phyloP scores from a whole-genome alignment of 2,329 filamentous ascomycete species.

The Macrophomina pseudophaseolina region DNA sequence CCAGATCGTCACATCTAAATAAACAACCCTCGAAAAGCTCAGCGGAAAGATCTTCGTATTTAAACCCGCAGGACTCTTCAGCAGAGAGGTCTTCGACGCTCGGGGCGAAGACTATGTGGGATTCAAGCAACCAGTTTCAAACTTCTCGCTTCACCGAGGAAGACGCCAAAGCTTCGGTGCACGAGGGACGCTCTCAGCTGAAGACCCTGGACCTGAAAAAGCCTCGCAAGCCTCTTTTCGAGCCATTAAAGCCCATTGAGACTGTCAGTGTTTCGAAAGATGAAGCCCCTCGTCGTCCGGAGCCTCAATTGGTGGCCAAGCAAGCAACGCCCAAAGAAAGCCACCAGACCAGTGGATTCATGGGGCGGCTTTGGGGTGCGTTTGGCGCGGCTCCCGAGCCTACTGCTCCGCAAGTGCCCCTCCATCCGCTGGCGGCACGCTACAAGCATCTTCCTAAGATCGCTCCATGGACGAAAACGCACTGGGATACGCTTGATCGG shows the following conservation, averaged over 20 bases:
- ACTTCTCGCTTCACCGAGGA: constrained; percentile 33
- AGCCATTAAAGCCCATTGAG: background rate
- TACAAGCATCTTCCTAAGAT: constrained; percentile 40
- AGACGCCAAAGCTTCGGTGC: constrained; percentile 19
- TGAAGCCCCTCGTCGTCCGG: background rate
- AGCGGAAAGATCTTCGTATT: background rate
- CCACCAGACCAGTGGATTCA: constrained; percentile 31
- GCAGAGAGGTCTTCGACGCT: background rate
- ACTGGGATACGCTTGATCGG: constrained; percentile 45
- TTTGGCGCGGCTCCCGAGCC: constrained; percentile 29
- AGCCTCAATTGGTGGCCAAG: background rate
- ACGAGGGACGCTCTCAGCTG: constrained; percentile 4
- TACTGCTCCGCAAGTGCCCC: constrained; percentile 27
- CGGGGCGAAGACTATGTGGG: background rate
- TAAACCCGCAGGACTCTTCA: background rate
- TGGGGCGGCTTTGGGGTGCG: constrained; percentile 32
- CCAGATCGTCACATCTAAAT: background rate
- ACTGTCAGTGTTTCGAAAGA: background rate
- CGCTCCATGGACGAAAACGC: constrained; percentile 47
- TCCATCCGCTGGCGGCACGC: constrained; percentile 35
- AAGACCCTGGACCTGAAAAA: constrained; percentile 8
- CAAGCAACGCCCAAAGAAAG: background rate
- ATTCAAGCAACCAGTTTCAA: background rate
- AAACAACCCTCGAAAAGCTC: background rate
- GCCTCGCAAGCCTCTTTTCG: constrained; percentile 2